Percentiles rank a stretch among this genome's conserved stretches.
Conservation (phyloP, 1,139 yeast species). For the Keqinozyma sinolaborantium region DNA sequence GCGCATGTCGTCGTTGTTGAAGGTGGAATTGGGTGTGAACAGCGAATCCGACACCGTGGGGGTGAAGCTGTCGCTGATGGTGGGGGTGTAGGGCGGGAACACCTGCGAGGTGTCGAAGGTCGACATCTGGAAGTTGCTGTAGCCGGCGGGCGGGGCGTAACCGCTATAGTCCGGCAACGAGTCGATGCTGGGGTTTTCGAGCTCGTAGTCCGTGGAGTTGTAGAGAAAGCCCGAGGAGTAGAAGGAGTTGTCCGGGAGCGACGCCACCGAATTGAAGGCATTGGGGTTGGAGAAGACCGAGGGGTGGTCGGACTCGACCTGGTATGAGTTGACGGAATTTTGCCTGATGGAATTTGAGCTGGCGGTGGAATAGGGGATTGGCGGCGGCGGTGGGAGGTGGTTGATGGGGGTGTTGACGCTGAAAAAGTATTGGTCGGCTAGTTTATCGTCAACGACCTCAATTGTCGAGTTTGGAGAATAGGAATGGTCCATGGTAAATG, state of each 20-base stretch:
- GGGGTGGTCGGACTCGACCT: too few species aligned
- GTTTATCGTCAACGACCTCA: background rate
- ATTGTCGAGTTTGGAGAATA: background rate
- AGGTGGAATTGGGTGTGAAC: slow-evolving; percentile 16
- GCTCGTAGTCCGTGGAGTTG: slow-evolving; percentile 22
- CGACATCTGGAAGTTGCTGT: slow-evolving; percentile 1
- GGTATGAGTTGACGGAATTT: too few species aligned
- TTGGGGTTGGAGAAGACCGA: slow-evolving; percentile 8
- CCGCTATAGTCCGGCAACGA: slow-evolving; percentile 21
- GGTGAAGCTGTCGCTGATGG: slow-evolving; percentile 17
- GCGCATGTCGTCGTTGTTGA: slow-evolving; percentile 1
- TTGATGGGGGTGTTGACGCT: too few species aligned
- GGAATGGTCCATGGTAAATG: too few species aligned
- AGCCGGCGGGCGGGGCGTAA: slow-evolving; percentile 2
- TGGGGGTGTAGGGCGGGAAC: slow-evolving; percentile 14
- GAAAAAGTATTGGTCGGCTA: background rate
- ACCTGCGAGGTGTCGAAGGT: slow-evolving; percentile 4
- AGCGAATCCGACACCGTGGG: slow-evolving; percentile 20
- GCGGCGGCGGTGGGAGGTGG: too few species aligned
- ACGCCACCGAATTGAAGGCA: slow-evolving; percentile 19
- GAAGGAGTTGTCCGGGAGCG: slow-evolving; percentile 17
- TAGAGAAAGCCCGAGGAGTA: slow-evolving; percentile 20
- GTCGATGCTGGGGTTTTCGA: slow-evolving; percentile 25
- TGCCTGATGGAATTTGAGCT: too few species aligned
- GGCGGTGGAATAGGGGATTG: too few species aligned